These are phyloP conservation scores for Gossypium anomalum DNA, from an alignment of 345 rosid genomes.

Conservation along the genomic window DNA sequence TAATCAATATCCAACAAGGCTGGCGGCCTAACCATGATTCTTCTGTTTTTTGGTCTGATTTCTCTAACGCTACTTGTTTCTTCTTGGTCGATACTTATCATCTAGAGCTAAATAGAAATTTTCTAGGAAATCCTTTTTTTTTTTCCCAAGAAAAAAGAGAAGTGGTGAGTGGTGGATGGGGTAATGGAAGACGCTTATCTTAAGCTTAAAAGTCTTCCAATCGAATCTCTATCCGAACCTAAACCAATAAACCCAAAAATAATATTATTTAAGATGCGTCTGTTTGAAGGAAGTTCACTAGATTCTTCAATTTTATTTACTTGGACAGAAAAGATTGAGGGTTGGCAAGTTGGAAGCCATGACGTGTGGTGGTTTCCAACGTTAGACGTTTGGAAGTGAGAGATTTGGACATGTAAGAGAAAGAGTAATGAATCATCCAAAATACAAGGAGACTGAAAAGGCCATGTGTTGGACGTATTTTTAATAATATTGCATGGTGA, in stretches of 20 bases:
- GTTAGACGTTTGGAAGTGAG: not conserved
- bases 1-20: not conserved
- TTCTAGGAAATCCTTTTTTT: not conserved
- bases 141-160: not conserved
- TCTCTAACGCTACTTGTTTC: conserved; percentile 24
- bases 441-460: not conserved
- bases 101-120: not conserved
- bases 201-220: conserved; percentile 25
- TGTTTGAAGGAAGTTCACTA: conserved; percentile 1
- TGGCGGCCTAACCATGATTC: conserved; percentile 44
- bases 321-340: conserved; percentile 1
- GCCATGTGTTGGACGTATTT: conserved; percentile 1
- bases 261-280: conserved; percentile 12
- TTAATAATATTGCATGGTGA: too few species aligned
- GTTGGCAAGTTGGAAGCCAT: conserved; percentile 1
- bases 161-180: conserved; percentile 24
- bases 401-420: not conserved
- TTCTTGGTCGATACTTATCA: conserved; percentile 37
- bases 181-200: conserved; percentile 25
- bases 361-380: not conserved
- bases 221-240: conserved; percentile 35
- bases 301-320: not conserved
- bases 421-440: conserved; percentile 5
- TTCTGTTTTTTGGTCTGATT: conserved; percentile 46
- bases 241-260: conserved; percentile 8